Base-by-base conservation (phyloP, 2,329 filamentous ascomycete genomes). In the Lizonia empirigonia region DNA sequence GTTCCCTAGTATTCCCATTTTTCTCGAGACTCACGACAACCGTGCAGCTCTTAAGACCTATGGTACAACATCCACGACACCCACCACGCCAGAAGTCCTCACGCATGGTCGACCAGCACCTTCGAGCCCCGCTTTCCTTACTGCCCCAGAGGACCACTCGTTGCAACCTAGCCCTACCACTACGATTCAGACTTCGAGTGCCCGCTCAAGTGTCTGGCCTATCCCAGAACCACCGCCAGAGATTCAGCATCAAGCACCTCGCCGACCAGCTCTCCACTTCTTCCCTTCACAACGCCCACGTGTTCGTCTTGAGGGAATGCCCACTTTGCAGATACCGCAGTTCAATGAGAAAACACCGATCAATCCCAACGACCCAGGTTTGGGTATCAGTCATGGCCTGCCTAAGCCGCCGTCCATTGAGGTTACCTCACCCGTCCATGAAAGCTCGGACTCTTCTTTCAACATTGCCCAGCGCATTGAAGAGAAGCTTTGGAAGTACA, bases 381-480 rank as follows among this genome's bases (percentile, higher is more conserved):
- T 64, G 0, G 59, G 61, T 0, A 64, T 62, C 0, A 1, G 18
- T 0, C 18, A 53, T 13, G 57, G 59, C 0, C 26, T 22, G 0
- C 32, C 52, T 0, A 58, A 56, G 18, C 52, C 61, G 0, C 61
- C 61, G 0, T 52, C 55, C 0, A 56, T 64, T 2, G 22, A 55
- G 18, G 30, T 62, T 0, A 45, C 53, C 1, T 18, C 56, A 20
- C 45, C 55, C 1, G 9, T 29, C 9, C 32, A 50, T 5, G 56
- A 55, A 8, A 53, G 58, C 12, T 4, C 29, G 4, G 49, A 46
- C 5, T 5, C 19, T 0, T 5, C 22, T 0, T 10, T 50, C 0
- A 66, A 69, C 29, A 45, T 69, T 13, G 63, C 65, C 0, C 49
- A 69, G n/a, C 39, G 63, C 0, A 65, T 69, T 1, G 67, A 69